Percentiles rank a stretch among this genome's conserved stretches.
These are phyloP conservation scores for Murraya koenigii DNA, from an alignment of 345 rosid species.

Conservation along the genomic window DNA sequence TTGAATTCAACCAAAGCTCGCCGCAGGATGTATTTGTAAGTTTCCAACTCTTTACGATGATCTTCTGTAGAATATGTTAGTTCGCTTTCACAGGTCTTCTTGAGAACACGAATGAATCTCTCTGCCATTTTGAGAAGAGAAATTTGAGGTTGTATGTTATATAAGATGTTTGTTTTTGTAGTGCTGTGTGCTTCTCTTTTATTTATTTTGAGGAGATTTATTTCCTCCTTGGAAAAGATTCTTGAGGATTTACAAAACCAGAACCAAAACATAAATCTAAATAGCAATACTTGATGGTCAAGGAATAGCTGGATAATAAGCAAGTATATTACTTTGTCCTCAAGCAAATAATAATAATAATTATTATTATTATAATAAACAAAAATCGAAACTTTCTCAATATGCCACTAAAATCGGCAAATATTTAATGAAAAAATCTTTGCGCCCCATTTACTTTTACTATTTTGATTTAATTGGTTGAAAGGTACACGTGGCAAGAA, in stretches of 20 bases:
- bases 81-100: not conserved
- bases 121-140: not conserved
- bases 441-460: too few relatives aligned
- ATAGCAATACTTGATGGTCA: not conserved
- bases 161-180: not conserved
- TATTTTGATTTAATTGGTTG: too few relatives aligned
- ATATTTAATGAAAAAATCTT: too few relatives aligned
- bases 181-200: not conserved
- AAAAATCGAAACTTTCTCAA: not conserved
- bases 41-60: not conserved
- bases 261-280: not conserved
- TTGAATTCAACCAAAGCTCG: slow-evolving; percentile 1
- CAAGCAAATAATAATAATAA: too few relatives aligned
- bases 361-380: too few relatives aligned
- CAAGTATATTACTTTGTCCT: not conserved
- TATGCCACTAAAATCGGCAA: not conserved
- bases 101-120: not conserved
- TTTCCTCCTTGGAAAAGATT: too few relatives aligned
- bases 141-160: not conserved
- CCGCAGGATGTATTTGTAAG: not conserved
- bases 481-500: too few relatives aligned
- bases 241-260: not conserved
- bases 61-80: not conserved
- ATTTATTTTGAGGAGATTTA: too few relatives aligned
- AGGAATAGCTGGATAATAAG: not conserved